phyloP scores from a whole-genome alignment of 2,329 filamentous ascomycete genomes.

The Emmonsiellopsis sp. region DNA sequence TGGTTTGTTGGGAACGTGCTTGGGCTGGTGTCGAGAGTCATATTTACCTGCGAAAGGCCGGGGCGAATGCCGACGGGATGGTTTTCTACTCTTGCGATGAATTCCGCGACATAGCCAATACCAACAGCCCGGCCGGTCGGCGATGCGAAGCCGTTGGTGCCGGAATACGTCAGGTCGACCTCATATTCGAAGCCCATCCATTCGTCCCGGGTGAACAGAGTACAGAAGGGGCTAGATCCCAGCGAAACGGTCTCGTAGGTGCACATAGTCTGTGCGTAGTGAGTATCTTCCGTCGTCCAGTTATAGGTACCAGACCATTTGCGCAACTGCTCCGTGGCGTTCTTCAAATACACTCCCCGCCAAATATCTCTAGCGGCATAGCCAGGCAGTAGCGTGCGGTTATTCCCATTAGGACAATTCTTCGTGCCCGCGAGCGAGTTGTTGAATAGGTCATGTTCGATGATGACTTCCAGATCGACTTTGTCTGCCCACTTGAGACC shows the following conservation, averaged over 20 bases:
- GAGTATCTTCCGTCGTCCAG: constrained; percentile 56
- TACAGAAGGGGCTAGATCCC: constrained; percentile 65
- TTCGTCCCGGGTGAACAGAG: constrained; percentile 65
- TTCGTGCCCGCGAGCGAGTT: constrained; percentile 62
- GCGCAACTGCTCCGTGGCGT: constrained; percentile 54
- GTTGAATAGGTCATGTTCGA: constrained; percentile 56
- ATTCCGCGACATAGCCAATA: constrained; percentile 63
- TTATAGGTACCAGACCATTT: constrained; percentile 48
- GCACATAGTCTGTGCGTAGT: constrained; percentile 62
- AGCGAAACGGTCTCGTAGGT: constrained; percentile 71
- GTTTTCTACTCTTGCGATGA: constrained; percentile 54
- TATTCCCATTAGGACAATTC: constrained; percentile 55
- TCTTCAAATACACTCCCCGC: constrained; percentile 54
- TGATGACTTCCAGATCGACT: constrained; percentile 62
- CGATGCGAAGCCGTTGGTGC: constrained; percentile 53
- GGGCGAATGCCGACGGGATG: constrained; percentile 16
- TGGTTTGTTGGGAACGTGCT: constrained; percentile 67
- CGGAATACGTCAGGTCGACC: constrained; percentile 58
- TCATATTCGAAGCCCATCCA: constrained; percentile 66
- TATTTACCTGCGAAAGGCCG: constrained; percentile 38
- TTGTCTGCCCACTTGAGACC: constrained; percentile 65
- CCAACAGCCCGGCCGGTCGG: constrained; percentile 63
- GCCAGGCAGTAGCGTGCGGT: constrained; percentile 40
- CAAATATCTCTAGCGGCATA: constrained; percentile 50
- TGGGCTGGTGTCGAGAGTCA: constrained; percentile 42